These are phyloP conservation scores for Claviceps monticola DNA, from an alignment of 2,329 filamentous ascomycete genomes.

Conservation along the genomic window DNA sequence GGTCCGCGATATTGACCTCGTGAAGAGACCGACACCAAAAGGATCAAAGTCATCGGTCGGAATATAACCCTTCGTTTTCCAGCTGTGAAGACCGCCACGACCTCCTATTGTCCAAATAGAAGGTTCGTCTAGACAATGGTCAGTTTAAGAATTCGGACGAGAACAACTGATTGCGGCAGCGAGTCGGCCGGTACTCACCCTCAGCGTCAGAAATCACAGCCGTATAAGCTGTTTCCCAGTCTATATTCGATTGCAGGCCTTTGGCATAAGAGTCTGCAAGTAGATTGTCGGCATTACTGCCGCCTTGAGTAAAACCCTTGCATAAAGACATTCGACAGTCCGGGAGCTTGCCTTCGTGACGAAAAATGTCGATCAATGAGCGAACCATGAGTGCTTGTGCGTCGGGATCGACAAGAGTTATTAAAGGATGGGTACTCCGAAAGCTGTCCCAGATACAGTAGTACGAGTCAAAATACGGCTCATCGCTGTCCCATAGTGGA, in stretches of 20 bases:
- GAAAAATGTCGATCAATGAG: constrained; percentile 58
- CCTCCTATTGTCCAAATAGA: constrained; percentile 57
- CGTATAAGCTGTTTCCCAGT: constrained; percentile 58
- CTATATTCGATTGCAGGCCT: constrained; percentile 47
- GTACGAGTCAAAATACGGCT: constrained; percentile 61
- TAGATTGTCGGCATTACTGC: constrained; percentile 62
- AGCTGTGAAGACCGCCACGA: constrained; percentile 55
- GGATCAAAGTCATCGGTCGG: constrained; percentile 54
- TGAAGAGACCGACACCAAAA: constrained; percentile 48
- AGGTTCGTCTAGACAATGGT: constrained; percentile 21
- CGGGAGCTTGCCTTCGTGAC: constrained; percentile 52
- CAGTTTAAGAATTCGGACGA: constrained; percentile 10
- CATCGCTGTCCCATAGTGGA: constrained; percentile 52
- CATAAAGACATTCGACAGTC: constrained; percentile 67
- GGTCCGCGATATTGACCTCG: constrained; percentile 57
- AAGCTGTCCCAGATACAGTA: constrained; percentile 64
- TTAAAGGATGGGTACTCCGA: constrained; percentile 53
- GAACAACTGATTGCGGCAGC: constrained; percentile 4
- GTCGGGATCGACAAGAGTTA: constrained; percentile 56
- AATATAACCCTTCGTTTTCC: constrained; percentile 60
- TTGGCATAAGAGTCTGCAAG: constrained; percentile 61
- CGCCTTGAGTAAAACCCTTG: constrained; percentile 65
- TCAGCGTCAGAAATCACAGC: constrained; percentile 64
- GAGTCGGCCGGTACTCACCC: constrained; percentile 13
- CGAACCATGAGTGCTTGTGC: constrained; percentile 57